phyloP scores from a whole-genome alignment of 192 early-diverging fungal species.

The Coemansia sp. region DNA sequence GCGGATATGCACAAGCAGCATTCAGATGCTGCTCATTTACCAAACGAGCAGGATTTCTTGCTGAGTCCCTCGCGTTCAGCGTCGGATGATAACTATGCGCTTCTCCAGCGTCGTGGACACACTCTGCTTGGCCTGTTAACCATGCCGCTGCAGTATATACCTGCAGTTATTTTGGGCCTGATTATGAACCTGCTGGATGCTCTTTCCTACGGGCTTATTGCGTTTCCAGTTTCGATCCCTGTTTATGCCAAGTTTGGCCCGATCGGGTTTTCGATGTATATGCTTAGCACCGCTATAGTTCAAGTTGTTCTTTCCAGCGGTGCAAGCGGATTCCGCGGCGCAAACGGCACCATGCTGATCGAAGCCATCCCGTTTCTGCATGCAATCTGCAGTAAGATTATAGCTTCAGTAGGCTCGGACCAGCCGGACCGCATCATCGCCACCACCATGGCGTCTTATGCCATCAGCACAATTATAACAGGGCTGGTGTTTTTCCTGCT shows the following conservation, averaged over 20 bases:
- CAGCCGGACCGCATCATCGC: slow-evolving; percentile 72
- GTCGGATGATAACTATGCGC: slow-evolving; percentile 6
- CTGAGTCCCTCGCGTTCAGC: slow-evolving; percentile 8
- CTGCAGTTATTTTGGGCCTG: slow-evolving; percentile 86
- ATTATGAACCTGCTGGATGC: slow-evolving; percentile 92
- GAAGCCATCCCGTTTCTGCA: slow-evolving; percentile 89
- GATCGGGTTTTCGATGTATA: slow-evolving; percentile 93
- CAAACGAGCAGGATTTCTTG: slow-evolving; percentile 15
- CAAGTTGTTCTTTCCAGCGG: slow-evolving; percentile 75
- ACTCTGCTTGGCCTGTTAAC: slow-evolving; percentile 17
- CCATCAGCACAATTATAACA: slow-evolving; percentile 83
- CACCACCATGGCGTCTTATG: slow-evolving; percentile 87
- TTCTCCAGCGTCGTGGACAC: slow-evolving; percentile 27
- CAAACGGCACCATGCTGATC: slow-evolving; percentile 87
- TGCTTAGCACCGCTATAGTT: slow-evolving; percentile 74
- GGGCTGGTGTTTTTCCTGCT: slow-evolving; percentile 83
- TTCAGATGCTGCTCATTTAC: slow-evolving; percentile 2
- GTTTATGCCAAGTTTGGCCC: slow-evolving; percentile 71
- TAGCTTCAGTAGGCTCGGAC: slow-evolving; percentile 57
- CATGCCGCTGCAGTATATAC: slow-evolving; percentile 68
- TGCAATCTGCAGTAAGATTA: slow-evolving; percentile 72
- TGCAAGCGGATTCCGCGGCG: slow-evolving; percentile 87
- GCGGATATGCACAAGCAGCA: slow-evolving; percentile 10
- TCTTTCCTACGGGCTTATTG: slow-evolving; percentile 85
- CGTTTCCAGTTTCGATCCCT: slow-evolving; percentile 78